Percentiles rank a stretch among this genome's conserved stretches.
Evolutionary conservation across 805 yeast genomes (phyloP).

Genomic region (Tetrapisispora iriomotensis): DNA sequence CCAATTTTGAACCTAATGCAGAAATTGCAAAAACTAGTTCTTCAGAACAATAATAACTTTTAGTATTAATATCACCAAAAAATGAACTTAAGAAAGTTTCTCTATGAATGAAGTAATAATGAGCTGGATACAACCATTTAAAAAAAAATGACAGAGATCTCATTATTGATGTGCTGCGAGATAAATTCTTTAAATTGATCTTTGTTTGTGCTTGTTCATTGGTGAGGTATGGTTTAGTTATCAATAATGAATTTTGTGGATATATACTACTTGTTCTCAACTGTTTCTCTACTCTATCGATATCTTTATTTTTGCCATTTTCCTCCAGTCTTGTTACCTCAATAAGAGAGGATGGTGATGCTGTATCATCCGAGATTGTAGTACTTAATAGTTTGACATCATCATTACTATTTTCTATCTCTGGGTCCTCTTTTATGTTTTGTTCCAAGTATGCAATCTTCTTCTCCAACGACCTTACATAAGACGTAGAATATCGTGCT

Average conservation of each 20-base stretch:
- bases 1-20: slow-evolving; percentile 44
- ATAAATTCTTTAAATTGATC: slow-evolving; percentile 13
- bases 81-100: slow-evolving; percentile 51
- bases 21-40: slow-evolving; percentile 43
- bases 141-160: slow-evolving; percentile 31
- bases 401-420: slow-evolving; percentile 5
- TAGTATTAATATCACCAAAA: slow-evolving; percentile 31
- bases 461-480: slow-evolving; percentile 34
- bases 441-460: slow-evolving; percentile 18
- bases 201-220: slow-evolving; percentile 7
- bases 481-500: slow-evolving; percentile 36
- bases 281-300: slow-evolving; percentile 1
- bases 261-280: slow-evolving; percentile 18
- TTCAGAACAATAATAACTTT: slow-evolving; percentile 40
- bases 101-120: slow-evolving; percentile 47
- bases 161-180: slow-evolving; percentile 18
- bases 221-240: slow-evolving; percentile 8
- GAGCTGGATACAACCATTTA: slow-evolving; percentile 53
- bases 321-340: background rate
- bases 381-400: slow-evolving; percentile 6
- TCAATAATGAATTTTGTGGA: slow-evolving; percentile 21
- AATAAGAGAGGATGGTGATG: background rate
- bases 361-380: slow-evolving; percentile 4
- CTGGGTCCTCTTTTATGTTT: slow-evolving; percentile 2
- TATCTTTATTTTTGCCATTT: background rate